phyloP scores from a whole-genome alignment of 129 eudicot genomes.

The Arctium minus region DNA sequence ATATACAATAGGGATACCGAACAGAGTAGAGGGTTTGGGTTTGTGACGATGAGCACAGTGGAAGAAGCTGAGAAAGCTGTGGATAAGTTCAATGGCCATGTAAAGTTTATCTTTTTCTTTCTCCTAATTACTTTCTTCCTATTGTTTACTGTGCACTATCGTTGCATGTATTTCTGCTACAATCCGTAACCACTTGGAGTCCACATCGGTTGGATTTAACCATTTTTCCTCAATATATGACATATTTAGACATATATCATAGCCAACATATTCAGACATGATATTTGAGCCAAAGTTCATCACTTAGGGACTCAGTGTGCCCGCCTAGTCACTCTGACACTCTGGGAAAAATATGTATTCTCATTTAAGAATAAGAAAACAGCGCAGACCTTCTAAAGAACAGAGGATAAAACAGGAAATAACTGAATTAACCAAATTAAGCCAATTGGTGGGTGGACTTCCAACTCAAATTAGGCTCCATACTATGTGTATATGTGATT shows the following conservation, averaged over 20 bases:
- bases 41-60: constrained; percentile 60
- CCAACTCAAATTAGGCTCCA: background rate
- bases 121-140: background rate
- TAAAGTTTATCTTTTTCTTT: constrained; percentile 20
- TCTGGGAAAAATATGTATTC: too few relatives aligned
- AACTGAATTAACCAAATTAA: background rate
- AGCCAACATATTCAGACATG: background rate
- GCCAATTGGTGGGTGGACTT: background rate
- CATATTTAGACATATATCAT: background rate
- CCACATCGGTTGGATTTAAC: background rate
- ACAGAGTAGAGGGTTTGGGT: constrained; percentile 56
- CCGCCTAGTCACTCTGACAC: background rate
- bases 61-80: constrained; percentile 64
- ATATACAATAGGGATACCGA: constrained; percentile 53
- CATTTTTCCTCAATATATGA: background rate
- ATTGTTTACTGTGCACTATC: background rate
- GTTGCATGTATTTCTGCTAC: too few relatives aligned
- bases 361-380: background rate
- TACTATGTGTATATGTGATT: background rate
- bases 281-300: too few relatives aligned
- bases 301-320: background rate
- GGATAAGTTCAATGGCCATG: constrained; percentile 42
- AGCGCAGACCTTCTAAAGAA: background rate
- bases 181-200: too few relatives aligned
- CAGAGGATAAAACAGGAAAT: background rate